phyloP scores from a whole-genome alignment of 2,329 filamentous ascomycete genomes.

The Moelleriella libera region DNA sequence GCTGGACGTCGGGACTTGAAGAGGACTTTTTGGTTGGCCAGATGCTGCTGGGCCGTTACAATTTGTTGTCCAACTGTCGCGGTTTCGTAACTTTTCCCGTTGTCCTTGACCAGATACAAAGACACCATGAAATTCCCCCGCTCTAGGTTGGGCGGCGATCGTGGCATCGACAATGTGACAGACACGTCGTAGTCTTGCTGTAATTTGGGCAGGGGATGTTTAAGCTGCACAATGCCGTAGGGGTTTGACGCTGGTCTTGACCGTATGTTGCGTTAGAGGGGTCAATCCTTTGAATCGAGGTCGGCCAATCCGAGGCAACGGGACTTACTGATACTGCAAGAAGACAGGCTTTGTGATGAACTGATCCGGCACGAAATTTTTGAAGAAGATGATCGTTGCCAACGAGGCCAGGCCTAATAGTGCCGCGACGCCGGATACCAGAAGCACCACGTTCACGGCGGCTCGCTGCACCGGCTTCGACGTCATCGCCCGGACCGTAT shows the following conservation, averaged over 20 bases:
- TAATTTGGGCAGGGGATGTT: conserved; percentile 41
- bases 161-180: conserved; percentile 62
- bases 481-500: conserved; percentile 25
- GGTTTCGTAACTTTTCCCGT: background rate
- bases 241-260: conserved; percentile 34
- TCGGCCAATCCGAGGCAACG: too few species aligned
- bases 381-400: conserved; percentile 39
- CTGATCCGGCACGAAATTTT: conserved; percentile 41
- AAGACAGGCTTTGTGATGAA: conserved; percentile 37
- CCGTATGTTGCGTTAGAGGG: conserved; percentile 5
- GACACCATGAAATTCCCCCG: conserved; percentile 93
- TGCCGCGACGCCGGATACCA: conserved; percentile 24
- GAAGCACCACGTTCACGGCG: conserved; percentile 31
- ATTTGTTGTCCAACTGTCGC: background rate
- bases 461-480: conserved; percentile 36
- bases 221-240: conserved; percentile 34
- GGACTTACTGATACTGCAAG: conserved; percentile 42
- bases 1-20: conserved; percentile 58
- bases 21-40: conserved; percentile 28
- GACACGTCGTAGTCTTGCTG: conserved; percentile 76
- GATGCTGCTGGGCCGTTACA: conserved; percentile 15
- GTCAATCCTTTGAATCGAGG: background rate
- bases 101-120: conserved; percentile 46
- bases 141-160: conserved; percentile 59
- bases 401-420: conserved; percentile 33